Evolutionary conservation across 805 yeast species (phyloP), one percentile per base, ranked within the genome.

Genomic region (Saccharomycopsis guyanensis): DNA sequence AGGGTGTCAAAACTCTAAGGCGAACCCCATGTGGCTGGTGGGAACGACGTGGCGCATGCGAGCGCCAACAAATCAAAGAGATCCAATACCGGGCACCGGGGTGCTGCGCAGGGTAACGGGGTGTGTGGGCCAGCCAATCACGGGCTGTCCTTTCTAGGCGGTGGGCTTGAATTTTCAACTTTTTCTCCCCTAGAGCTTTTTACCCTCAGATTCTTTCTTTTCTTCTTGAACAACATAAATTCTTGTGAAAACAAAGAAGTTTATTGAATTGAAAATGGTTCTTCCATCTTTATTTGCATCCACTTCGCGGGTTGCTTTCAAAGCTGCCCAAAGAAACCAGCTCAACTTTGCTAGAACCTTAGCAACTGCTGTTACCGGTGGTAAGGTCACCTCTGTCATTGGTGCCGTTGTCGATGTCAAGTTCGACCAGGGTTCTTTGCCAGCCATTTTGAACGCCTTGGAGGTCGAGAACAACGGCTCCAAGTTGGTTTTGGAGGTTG

Each of bases 401-500:
- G 97, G 97, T 87, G 97, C 97, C 77, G 91, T 88, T 73, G 96
- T 88, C 73, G 95, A 91, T 73, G 97, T 91, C 64, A 96, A 93
- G 72, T 91, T 91, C 80, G 96, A 87, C 66, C 95, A 89, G 72
- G 95, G 93, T 68, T 81, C 85, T 73, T 79, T 91, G 62, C 98
- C 98, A 66, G 94, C 95, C 59, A 93, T 93, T 76, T 80, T 88
- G 66, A 93, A 93, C 72, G 97, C 98, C 61, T 80, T 93, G 65
- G 88, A 86, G 71, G 80, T 93, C 67, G 80, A 86, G 69, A 78
- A 73, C 59, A 71, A 76, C 58, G 89, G 88, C 63, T 71, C 71
- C 58, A 77, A 78, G 65, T 82, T 93, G 67, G 88, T 93, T 58
- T 81, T 93, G 65, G 98, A 93, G 78, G 98, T 93, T 62, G 93